Percentiles rank a stretch among this genome's conserved stretches.
These are phyloP conservation scores for Debaryomyces psychrophilus DNA, from an alignment of 1,139 yeast species.

Conservation along the genomic window DNA sequence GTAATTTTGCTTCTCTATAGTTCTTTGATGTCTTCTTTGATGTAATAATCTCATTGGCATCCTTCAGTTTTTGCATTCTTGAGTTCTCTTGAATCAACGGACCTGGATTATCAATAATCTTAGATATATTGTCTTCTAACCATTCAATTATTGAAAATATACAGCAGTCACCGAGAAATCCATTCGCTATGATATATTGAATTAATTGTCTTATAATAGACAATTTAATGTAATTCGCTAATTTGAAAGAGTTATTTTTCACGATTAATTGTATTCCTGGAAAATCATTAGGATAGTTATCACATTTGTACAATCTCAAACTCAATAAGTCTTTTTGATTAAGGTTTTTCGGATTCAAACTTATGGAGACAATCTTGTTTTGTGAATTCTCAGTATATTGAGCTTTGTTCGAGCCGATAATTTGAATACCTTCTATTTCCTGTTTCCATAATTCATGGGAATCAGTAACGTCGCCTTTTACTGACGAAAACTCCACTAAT, in stretches of 20 bases:
- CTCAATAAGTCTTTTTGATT: conserved; percentile 36
- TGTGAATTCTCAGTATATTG: conserved; percentile 25
- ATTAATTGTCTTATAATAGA: conserved; percentile 58
- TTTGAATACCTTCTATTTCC: conserved; percentile 70
- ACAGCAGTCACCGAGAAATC: conserved; percentile 68
- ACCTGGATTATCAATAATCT: conserved; percentile 73
- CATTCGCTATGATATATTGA: conserved; percentile 39
- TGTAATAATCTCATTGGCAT: neutral
- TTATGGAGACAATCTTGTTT: conserved; percentile 32
- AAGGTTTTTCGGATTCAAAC: conserved; percentile 36
- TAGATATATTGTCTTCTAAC: conserved; percentile 64
- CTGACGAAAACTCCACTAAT: conserved; percentile 28
- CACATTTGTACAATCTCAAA: conserved; percentile 55
- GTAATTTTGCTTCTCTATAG: neutral
- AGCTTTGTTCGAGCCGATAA: conserved; percentile 47
- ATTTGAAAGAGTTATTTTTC: conserved; percentile 43
- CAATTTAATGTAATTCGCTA: conserved; percentile 77
- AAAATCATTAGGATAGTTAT: conserved; percentile 57
- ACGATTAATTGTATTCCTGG: conserved; percentile 67
- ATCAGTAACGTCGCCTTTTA: conserved; percentile 18
- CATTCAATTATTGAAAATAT: conserved; percentile 71
- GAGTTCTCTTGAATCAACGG: conserved; percentile 45
- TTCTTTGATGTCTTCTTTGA: neutral
- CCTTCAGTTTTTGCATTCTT: neutral
- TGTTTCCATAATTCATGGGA: conserved; percentile 63